These are phyloP conservation scores for Huntiella bhutanensis DNA, from an alignment of 2,329 filamentous ascomycete genomes.

Conservation along the genomic window DNA sequence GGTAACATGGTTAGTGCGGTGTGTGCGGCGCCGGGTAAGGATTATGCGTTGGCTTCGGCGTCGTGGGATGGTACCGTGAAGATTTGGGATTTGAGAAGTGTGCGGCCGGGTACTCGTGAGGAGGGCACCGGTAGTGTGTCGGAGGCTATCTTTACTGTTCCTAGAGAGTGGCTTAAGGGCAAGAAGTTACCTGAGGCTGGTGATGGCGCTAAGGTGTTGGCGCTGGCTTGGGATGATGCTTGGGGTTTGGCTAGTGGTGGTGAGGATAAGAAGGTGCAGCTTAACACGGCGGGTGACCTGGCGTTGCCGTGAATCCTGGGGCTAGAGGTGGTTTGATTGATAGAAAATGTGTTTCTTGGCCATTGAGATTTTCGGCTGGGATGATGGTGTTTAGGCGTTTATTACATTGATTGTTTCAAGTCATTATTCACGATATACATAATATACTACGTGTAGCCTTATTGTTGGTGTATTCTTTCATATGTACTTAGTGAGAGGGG, in stretches of 20 bases:
- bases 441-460: neutral
- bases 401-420: neutral
- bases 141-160: constrained; percentile 57
- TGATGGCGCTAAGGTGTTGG: constrained; percentile 78
- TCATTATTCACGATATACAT: neutral
- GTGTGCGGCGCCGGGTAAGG: constrained; percentile 34
- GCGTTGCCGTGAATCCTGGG: neutral
- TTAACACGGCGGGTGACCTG: constrained; percentile 35
- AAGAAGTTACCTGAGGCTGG: constrained; percentile 50
- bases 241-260: constrained; percentile 82
- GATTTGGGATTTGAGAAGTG: constrained; percentile 79
- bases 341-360: neutral
- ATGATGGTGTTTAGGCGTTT: constrained; percentile 1
- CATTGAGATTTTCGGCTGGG: no score
- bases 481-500: no score
- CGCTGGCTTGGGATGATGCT: constrained; percentile 65
- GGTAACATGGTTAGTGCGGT: constrained; percentile 48
- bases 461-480: neutral
- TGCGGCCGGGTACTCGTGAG: constrained; percentile 41
- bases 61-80: constrained; percentile 82
- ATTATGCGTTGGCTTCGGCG: constrained; percentile 72
- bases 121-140: constrained; percentile 40
- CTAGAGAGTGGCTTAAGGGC: constrained; percentile 50
- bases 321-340: neutral
- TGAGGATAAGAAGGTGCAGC: constrained; percentile 86